A percentile compares a stretch with the other conserved stretches of the same genome.
Conservation (phyloP, 352 stramenopile genomes). For the Nothophytophthora sp. region DNA sequence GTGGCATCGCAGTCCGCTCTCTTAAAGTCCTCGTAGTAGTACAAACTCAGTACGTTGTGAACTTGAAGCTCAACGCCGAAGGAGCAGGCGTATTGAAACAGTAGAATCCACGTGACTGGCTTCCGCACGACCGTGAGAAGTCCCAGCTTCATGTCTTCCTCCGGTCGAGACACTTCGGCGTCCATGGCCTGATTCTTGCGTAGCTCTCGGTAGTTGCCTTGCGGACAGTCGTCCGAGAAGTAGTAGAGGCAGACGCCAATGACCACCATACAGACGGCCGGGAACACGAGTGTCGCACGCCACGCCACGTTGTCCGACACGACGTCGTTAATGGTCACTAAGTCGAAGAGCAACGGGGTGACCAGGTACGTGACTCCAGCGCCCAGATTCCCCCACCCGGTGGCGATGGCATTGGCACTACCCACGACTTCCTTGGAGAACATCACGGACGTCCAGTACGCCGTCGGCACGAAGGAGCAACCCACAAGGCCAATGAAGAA, state of each 20-base stretch:
- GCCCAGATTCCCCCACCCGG: conserved; percentile 94
- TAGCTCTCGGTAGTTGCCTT: conserved; percentile 91
- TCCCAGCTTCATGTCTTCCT: conserved; percentile 3
- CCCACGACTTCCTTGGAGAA: conserved; percentile 94
- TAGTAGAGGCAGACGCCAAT: conserved; percentile 68
- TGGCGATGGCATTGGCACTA: conserved; percentile 91
- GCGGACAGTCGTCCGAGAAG: conserved; percentile 91
- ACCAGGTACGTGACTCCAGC: conserved; percentile 87
- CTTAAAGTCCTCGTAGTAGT: conserved; percentile 85
- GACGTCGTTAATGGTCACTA: conserved; percentile 63
- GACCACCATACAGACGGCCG: conserved; percentile 81
- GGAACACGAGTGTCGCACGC: conserved; percentile 90
- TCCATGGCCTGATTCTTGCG: conserved; percentile 18
- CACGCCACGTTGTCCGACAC: conserved; percentile 83
- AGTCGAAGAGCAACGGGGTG: conserved; percentile 87
- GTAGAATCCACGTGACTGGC: conserved; percentile 86
- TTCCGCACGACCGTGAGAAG: conserved; percentile 33
- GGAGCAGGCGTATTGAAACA: conserved; percentile 88
- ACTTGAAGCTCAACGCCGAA: conserved; percentile 93
- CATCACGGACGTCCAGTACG: conserved; percentile 94
- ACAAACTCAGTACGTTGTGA: conserved; percentile 89
- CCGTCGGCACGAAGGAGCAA: conserved; percentile 91
- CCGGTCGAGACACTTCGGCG: conserved; percentile 3
- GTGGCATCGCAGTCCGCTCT: conserved; percentile 34
- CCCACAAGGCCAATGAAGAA: conserved; percentile 95